Base-by-base conservation (phyloP, 2,329 filamentous ascomycete genomes). In the Penicillium sp. region DNA sequence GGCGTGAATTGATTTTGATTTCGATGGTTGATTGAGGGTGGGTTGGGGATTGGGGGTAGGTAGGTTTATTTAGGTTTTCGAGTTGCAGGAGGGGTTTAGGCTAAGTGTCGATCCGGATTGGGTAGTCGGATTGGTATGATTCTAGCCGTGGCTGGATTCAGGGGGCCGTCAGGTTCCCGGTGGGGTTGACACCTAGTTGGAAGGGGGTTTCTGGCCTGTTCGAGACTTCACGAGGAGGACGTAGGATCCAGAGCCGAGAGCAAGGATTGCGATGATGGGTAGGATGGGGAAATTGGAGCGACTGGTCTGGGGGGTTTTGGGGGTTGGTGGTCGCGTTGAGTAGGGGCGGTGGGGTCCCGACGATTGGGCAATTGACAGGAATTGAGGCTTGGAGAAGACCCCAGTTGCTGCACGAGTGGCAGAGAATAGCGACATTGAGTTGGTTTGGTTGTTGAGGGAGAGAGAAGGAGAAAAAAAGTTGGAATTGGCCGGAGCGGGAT, bases 21-120 rank as follows among this genome's bases (percentile, higher is more conserved):
- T 20, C 27, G 18, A 23, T 22, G 43, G 31, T 47, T 4, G 48
- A 37, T 12, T 26, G 51, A 18, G 43, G 49, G 44, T 22, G 84
- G 3, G 90, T 87, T 52, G 79, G 53, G 73, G 71, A 73, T 87
- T 87, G 59, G 78, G 72, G 27, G 82, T 80, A 15, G 41, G 20
- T 9, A 12, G 3, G 27, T 51, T 51, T 40, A 61, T 79, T 76
- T 54, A 67, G 57, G 37, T 37, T 44, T 75, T 51, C 9, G 40
- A 29, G 26, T 23, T 23, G 49, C 25, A 74, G 68, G 51, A 50
- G 54, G 54, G 76, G 67, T 37, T 31, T 31, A 31, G 29, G 29
- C 29, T 72, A 73, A 65, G 68, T 73, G 66, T 20, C 37, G 73
- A 74, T 18, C 54, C 41, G 18, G 62, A 29, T 27, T 31, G 22